Evolutionary conservation across 176 grass and related monocot species (phyloP).

Genomic region (Carex pumila): DNA sequence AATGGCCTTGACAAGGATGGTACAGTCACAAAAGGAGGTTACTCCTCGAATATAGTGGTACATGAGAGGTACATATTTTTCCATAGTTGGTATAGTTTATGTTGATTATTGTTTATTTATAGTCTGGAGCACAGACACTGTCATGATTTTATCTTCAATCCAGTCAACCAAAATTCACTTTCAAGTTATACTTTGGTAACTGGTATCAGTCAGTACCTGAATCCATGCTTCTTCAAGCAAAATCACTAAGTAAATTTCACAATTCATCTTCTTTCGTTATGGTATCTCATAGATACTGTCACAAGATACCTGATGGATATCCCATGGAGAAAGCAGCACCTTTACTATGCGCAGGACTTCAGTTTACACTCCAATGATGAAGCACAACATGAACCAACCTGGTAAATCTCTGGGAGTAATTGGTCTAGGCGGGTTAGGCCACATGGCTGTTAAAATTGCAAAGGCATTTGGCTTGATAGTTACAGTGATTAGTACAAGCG

Average conservation of each 20-base stretch:
- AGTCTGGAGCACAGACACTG: neutral
- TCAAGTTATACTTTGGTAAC: neutral
- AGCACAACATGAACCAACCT: constrained; percentile 25
- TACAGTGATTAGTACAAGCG: constrained; percentile 43
- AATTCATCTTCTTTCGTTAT: neutral
- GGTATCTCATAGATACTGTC: neutral
- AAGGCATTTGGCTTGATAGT: constrained; percentile 41
- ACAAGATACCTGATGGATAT: constrained; percentile 25
- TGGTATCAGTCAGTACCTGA: neutral
- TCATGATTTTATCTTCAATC: neutral
- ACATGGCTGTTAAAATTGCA: constrained; percentile 39
- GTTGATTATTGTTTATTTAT: neutral
- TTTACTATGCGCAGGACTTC: constrained; percentile 41
- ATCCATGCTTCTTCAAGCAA: neutral
- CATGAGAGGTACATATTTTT: constrained; percentile 18
- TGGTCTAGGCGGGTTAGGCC: constrained; percentile 43
- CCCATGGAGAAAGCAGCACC: constrained; percentile 29
- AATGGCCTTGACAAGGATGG: constrained; percentile 31
- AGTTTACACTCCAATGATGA: constrained; percentile 41
- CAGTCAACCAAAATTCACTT: neutral
- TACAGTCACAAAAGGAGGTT: constrained; percentile 33
- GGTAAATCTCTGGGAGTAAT: constrained; percentile 39
- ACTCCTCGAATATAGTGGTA: constrained; percentile 20
- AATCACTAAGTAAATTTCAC: neutral
- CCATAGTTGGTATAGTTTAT: neutral